Conservation (phyloP, 768 basidiomycete genomes). For the Boletus vinaceobasis region DNA sequence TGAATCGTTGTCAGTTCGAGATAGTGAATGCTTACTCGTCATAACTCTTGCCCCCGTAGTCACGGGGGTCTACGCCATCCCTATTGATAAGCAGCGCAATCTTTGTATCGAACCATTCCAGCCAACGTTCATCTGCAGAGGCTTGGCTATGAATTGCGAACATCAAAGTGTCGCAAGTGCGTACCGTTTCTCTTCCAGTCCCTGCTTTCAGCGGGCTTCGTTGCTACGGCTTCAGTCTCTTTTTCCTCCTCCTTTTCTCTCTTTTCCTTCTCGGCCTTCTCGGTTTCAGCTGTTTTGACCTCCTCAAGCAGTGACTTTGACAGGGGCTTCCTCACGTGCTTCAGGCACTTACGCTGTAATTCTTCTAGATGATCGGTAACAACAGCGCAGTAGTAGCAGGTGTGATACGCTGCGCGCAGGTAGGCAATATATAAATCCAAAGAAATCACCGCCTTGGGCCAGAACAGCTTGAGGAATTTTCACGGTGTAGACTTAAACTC, state of each 20-base stretch:
- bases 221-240: conserved; percentile 32
- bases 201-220: conserved; percentile 41
- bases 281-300: conserved; percentile 50
- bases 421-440: conserved; percentile 94
- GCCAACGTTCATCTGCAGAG: conserved; percentile 76
- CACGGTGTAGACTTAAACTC: conserved; percentile 10
- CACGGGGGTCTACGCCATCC: conserved; percentile 77
- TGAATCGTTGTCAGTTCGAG: conserved; percentile 6
- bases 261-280: conserved; percentile 45
- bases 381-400: conserved; percentile 97
- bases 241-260: conserved; percentile 44
- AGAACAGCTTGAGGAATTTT: conserved; percentile 20
- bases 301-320: conserved; percentile 61
- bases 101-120: conserved; percentile 86
- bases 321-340: conserved; percentile 80
- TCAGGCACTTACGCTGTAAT: conserved; percentile 90
- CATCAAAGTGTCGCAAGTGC: conserved; percentile 16
- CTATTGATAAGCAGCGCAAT: conserved; percentile 76
- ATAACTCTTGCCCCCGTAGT: conserved; percentile 85
- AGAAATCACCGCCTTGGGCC: conserved; percentile 64
- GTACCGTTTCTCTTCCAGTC: conserved; percentile 68
- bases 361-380: conserved; percentile 93
- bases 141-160: conserved; percentile 8
- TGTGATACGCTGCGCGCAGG: conserved; percentile 86
- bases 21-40: conserved; percentile 67